Evolutionary conservation across 176 grass and related monocot species (phyloP), one percentile per base, ranked within the genome.

Genomic region (Rhipidocladum racemiflorum): DNA sequence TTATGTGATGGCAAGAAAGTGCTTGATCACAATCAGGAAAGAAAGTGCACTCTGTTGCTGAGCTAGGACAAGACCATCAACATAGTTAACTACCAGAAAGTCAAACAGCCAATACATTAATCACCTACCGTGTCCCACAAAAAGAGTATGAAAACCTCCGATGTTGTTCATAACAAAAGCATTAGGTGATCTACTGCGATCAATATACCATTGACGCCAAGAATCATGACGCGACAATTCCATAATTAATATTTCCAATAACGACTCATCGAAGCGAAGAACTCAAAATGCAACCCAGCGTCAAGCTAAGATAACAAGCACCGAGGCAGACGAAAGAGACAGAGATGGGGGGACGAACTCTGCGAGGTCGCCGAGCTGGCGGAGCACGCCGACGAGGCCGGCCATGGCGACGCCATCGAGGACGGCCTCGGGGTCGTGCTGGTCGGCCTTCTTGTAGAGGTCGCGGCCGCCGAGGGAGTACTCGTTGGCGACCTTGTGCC

Each of bases 361-460:
- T 1, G 95, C 86, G 29, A 95, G 92, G 81, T 98, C 95, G 4
- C 95, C 95, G 65, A 98, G 90, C 85, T 98, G 95, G 71, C 92
- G 76, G 70, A 98, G 85, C 83, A 95, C 83, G 29, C 95, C 95
- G 77, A 91, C 84, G 32, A 98, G 90, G 18, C 95, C 95, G 70
- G 95, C 84, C 74, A 89, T 84, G 84, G 92, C 88, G 78, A 98
- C 92, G 70, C 88, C 88, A 88, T 98, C 92, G 72, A 98, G 95
- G 82, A 94, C 43, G 59, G 70, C 92, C 80, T 98, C 95, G 12
- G 92, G 85, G 84, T 98, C 90, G 34, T 86, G 78, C 87, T 86
- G 84, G 71, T 93, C 74, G 21, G 86, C 90, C 39, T 56, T 30
- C 81, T 54, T 67, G 77, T 85, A 90, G 65, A 98, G 84, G 25